phyloP scores from a whole-genome alignment of 1,139 yeast species.

The Suhomyces panamericanus region DNA sequence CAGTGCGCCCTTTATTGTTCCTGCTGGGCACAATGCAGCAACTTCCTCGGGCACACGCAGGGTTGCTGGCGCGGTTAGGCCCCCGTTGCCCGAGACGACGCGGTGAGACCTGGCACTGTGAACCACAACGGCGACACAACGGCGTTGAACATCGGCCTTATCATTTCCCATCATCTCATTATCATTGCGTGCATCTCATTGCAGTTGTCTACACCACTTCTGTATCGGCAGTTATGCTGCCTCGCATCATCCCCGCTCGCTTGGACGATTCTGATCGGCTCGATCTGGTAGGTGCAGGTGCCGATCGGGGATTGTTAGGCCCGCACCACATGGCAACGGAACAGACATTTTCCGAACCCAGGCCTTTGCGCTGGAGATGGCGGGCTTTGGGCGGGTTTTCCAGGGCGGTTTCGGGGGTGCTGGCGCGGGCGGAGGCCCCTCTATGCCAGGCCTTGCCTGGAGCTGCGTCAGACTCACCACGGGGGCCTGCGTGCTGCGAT shows the following conservation, averaged over 20 bases:
- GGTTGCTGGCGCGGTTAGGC: too few relatives aligned
- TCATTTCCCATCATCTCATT: too few relatives aligned
- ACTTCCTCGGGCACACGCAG: too few relatives aligned
- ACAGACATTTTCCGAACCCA: not conserved
- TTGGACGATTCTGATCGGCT: constrained; percentile 1
- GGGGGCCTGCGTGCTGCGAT: not conserved
- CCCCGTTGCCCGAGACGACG: too few relatives aligned
- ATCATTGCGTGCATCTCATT: too few relatives aligned
- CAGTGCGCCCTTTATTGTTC: constrained; percentile 3
- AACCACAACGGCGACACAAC: not conserved
- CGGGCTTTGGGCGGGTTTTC: too few relatives aligned
- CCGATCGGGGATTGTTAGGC: not conserved
- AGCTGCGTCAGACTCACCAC: constrained; percentile 1
- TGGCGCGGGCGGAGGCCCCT: not conserved
- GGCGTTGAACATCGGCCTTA: too few relatives aligned
- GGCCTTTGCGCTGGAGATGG: too few relatives aligned
- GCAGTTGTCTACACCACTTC: too few relatives aligned
- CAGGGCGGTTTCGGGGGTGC: too few relatives aligned
- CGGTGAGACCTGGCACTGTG: not conserved
- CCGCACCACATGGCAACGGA: not conserved
- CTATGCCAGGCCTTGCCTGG: not conserved
- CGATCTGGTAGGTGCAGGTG: constrained; percentile 1
- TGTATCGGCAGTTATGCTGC: not conserved
- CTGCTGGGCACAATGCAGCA: not conserved
- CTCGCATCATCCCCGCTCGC: constrained; percentile 4